Base-by-base conservation (phyloP, 2,329 filamentous ascomycete genomes). In the Fusarium longipes region DNA sequence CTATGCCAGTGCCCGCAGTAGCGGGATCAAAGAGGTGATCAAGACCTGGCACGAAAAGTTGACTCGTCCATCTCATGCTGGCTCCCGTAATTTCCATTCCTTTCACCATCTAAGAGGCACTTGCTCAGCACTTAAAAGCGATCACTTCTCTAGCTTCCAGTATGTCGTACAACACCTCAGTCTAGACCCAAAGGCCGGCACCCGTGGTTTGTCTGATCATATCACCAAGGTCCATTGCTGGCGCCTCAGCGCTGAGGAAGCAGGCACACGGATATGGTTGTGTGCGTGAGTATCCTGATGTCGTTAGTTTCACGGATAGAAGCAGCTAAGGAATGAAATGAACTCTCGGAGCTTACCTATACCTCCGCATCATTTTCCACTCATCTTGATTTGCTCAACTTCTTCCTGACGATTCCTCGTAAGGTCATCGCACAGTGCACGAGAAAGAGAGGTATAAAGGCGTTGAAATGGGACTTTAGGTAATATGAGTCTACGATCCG, bases 1-100 rank as follows among this genome's bases (percentile, higher is more conserved):
- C 60, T 42, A 53, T 65, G 40, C 45, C 53, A 43, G 45, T 62
- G 60, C 61, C 60, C 59, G 60, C 59, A 60, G 38, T 50, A 64
- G 57, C 33, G 47, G 15, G 39, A 32, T 52, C 33, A 44, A 51
- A 42, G 38, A 47, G 39, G 59, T 14, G 35, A 58, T 40, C 24
- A 40, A 44, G 18, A 20, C 39, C 47, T 59, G 18, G 43, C 32
- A 48, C 53, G 24, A 42, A 36, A 65, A 43, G 53, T 35, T 60
- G 47, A 33, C 22, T 53, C 40, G 17, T 47, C 30, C 29, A 33
- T 38, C 38, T 48, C 36, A 54, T 48, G 61, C 60, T 64, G 60
- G 53, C 39, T 47, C 38, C 61, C 45, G 52, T 29, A 52, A 20
- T 38, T 55, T 36, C 14, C 55, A 65, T 61, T 68, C 49, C 60